These are phyloP conservation scores for Xylaria hypoxylon DNA, from an alignment of 2,329 filamentous ascomycete species.

Conservation along the genomic window DNA sequence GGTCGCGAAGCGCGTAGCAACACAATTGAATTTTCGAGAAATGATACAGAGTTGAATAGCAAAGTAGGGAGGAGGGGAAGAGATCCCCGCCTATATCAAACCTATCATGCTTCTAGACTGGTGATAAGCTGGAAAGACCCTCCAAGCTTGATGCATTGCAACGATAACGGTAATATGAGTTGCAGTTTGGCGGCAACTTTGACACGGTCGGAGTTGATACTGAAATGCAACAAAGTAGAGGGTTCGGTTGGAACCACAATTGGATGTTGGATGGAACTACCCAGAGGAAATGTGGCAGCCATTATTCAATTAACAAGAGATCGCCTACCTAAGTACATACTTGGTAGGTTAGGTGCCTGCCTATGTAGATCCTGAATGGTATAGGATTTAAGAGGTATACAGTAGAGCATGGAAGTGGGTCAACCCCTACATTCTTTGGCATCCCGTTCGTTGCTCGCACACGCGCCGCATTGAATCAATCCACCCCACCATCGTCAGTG, in stretches of 20 bases:
- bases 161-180: background rate
- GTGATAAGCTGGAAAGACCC: background rate
- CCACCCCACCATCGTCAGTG: constrained; percentile 41
- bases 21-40: background rate
- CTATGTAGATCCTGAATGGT: background rate
- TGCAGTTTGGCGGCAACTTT: constrained; percentile 2
- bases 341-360: background rate
- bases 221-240: background rate
- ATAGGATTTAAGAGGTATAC: no score
- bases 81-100: background rate
- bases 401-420: constrained; percentile 8
- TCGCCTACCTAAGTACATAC: background rate
- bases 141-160: constrained; percentile 15
- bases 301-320: background rate
- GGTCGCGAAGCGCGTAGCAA: constrained; percentile 11
- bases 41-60: background rate
- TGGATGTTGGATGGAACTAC: no score
- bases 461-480: constrained; percentile 16
- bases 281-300: background rate
- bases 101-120: constrained; percentile 3
- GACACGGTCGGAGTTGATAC: background rate
- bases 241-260: background rate
- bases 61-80: background rate
- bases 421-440: constrained; percentile 4
- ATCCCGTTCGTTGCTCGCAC: constrained; percentile 3